These are phyloP conservation scores for Castanea mollissima DNA, from an alignment of 306 rosid genomes.

Conservation along the genomic window DNA sequence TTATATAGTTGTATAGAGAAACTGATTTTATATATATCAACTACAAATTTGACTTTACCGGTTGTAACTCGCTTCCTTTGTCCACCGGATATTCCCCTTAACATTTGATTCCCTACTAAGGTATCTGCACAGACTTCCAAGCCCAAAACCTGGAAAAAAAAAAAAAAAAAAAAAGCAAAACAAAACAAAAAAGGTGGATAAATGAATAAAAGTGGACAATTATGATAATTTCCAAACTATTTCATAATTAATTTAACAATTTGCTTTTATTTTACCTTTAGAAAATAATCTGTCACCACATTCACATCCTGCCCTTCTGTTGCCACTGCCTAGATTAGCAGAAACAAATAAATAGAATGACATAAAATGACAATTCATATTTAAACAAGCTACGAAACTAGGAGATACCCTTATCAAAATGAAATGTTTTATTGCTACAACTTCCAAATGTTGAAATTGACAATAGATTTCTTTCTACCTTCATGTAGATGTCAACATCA, in stretches of 20 bases:
- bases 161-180: no score
- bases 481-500: slow-evolving; percentile 89
- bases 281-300: slow-evolving; percentile 60
- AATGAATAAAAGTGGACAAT: background rate
- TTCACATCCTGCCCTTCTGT: slow-evolving; percentile 53
- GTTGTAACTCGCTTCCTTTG: slow-evolving; percentile 83
- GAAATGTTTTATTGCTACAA: no score
- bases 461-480: slow-evolving; percentile 33
- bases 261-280: slow-evolving; percentile 48
- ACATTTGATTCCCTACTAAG: slow-evolving; percentile 71
- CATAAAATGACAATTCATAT: background rate
- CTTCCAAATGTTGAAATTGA: background rate
- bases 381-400: background rate
- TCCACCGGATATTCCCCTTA: slow-evolving; percentile 91
- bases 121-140: slow-evolving; percentile 81
- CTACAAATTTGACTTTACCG: slow-evolving; percentile 17
- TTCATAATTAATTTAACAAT: background rate
- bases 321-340: slow-evolving; percentile 34
- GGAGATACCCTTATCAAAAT: no score
- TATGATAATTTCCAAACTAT: background rate
- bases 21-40: no score
- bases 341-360: background rate
- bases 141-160: slow-evolving; percentile 57
- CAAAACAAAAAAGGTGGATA: no score
- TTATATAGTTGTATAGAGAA: background rate